Evolutionary conservation across 2,329 filamentous ascomycete genomes (phyloP).

Genomic region (Lasiodiplodia sp.): DNA sequence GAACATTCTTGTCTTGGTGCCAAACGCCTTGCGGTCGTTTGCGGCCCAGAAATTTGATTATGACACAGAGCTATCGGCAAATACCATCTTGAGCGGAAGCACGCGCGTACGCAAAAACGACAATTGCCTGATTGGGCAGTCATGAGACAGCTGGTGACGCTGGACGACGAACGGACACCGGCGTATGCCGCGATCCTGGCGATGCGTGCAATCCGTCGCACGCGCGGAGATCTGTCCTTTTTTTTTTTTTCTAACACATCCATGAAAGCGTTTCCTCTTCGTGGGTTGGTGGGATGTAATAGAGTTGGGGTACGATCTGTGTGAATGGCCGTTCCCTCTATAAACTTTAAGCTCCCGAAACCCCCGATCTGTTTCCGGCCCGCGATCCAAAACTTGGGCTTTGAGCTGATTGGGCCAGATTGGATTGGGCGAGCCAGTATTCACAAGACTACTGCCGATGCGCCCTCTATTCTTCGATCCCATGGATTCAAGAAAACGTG

Average conservation of each 20-base stretch:
- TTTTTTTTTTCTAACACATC: not conserved
- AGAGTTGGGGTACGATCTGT: not conserved
- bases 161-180: not conserved
- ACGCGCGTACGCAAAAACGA: not conserved
- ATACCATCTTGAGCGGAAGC: not conserved
- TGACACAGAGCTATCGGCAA: slow-evolving; percentile 1
- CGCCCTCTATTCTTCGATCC: not conserved
- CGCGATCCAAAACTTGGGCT: no score
- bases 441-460: not conserved
- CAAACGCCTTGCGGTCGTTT: not conserved
- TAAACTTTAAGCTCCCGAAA: not conserved
- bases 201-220: not conserved
- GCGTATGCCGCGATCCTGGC: not conserved
- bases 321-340: not conserved
- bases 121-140: slow-evolving; percentile 10
- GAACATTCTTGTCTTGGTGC: not conserved
- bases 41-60: not conserved
- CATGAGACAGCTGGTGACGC: slow-evolving; percentile 15
- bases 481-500: not conserved
- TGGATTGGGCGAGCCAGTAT: not conserved
- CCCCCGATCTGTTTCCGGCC: not conserved
- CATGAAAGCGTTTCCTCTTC: not conserved
- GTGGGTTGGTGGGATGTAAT: not conserved
- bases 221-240: not conserved
- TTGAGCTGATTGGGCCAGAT: not conserved